Evolutionary conservation across 2,329 filamentous ascomycete genomes (phyloP).

Genomic region (Verticillium tricorpus): DNA sequence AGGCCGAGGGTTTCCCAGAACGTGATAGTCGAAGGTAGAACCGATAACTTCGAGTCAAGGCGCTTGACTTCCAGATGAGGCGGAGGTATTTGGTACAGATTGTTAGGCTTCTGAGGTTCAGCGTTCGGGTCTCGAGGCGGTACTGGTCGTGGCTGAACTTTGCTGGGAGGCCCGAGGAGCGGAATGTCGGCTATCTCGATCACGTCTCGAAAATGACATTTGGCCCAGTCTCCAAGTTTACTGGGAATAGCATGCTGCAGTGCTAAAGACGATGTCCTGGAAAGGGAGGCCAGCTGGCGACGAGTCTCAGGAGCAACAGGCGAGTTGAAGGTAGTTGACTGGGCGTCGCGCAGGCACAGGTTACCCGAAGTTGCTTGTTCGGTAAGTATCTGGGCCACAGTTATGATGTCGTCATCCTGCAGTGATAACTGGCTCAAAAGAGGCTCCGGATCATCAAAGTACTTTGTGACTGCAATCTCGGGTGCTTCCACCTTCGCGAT

Average conservation of each 20-base stretch:
- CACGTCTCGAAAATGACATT: conserved; percentile 10
- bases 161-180: conserved; percentile 44
- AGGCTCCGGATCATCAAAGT: conserved; percentile 58
- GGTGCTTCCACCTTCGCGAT: conserved; percentile 42
- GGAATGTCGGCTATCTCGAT: conserved; percentile 23
- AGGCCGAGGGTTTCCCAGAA: conserved; percentile 84
- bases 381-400: conserved; percentile 66
- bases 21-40: conserved; percentile 67
- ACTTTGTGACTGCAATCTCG: conserved; percentile 47
- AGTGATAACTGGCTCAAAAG: conserved; percentile 38
- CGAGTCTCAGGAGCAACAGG: conserved; percentile 27
- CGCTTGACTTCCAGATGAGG: conserved; percentile 71
- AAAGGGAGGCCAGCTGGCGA: conserved; percentile 35
- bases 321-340: conserved; percentile 8
- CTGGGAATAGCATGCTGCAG: conserved; percentile 40
- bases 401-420: conserved; percentile 57
- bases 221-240: conserved; percentile 31
- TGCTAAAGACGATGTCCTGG: conserved; percentile 44
- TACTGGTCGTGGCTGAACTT: conserved; percentile 44
- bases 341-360: conserved; percentile 9
- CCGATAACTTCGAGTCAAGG: conserved; percentile 63
- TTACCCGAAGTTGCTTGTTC: conserved; percentile 59
- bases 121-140: conserved; percentile 34
- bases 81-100: conserved; percentile 58
- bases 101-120: conserved; percentile 45